Base-by-base conservation (phyloP, 106 monocot species). In the Acanthochlamys bracteata region DNA sequence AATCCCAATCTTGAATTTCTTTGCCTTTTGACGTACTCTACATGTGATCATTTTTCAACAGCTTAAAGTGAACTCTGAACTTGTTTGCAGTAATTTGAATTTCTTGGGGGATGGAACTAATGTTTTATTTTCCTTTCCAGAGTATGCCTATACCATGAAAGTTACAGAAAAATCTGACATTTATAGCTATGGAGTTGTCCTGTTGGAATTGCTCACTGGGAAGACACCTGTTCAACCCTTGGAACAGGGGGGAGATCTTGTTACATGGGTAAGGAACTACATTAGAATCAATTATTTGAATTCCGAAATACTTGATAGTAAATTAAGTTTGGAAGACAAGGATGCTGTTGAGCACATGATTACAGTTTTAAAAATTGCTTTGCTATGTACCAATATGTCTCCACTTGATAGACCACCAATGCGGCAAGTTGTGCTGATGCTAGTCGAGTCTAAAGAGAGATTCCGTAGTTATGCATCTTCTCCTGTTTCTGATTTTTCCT, bases 141-240 rank as follows among this genome's bases (percentile, higher is more conserved):
- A 96, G 74, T 96, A 96, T 64, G 95, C 95, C 12, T 96, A 90
- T 68, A 96, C 95, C n/a, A 90, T 96, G 95, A 96, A 96, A 65
- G 95, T 90, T 24, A 96, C 90, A 2, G 95, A 96, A 67, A 96
- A 90, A 75, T 76, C 84, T 55, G 95, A 96, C 51, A 83, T 83
- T 39, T 96, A 96, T 42, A 96, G 95, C 61, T 96, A 90, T 53
- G 95, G 95, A 15, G 95, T 96, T 22, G 95, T 96, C 43, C 80
- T 96, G 12, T 42, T 96, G 60, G 95, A 96, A 68, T 69, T 96
- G 64, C 59, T 96, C 20, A 96, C 95, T 21, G 95, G 95, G 45
- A 87, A 64, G 78, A 68, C 82, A 25, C 90, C 95, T 22, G 84
- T 96, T 10, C 95, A 96, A 62, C 87, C 90, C n/a, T 52, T 90